A percentile compares a stretch with the other conserved stretches of the same genome.
These are phyloP conservation scores for Hypoxylon cercidicola DNA, from an alignment of 495 filamentous ascomycete species.

Conservation along the genomic window DNA sequence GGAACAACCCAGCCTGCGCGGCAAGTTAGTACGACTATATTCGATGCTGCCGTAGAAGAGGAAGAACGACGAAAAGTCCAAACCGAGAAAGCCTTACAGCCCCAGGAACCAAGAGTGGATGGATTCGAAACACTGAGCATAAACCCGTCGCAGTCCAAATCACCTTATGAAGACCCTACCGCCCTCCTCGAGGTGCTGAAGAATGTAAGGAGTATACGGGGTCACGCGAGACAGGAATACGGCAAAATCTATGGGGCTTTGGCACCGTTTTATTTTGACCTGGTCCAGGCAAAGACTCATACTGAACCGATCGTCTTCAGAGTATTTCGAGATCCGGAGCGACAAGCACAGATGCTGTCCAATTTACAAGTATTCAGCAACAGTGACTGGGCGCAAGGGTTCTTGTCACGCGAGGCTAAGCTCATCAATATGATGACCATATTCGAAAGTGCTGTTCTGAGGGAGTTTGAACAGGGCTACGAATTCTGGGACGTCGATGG, in stretches of 20 bases:
- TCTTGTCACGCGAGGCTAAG: constrained; percentile 72
- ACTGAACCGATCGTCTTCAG: constrained; percentile 85
- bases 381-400: constrained; percentile 82
- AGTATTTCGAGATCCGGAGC: constrained; percentile 84
- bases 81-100: constrained; percentile 24
- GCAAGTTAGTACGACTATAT: constrained; percentile 65
- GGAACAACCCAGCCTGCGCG: constrained; percentile 28
- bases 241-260: constrained; percentile 89
- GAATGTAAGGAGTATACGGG: constrained; percentile 79
- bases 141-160: constrained; percentile 46
- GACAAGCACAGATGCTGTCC: constrained; percentile 87
- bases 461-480: constrained; percentile 92
- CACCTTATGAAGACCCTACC: constrained; percentile 62
- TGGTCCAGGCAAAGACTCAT: constrained; percentile 75
- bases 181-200: constrained; percentile 73
- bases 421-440: constrained; percentile 78
- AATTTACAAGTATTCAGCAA: constrained; percentile 81
- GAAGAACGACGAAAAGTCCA: constrained; percentile 59
- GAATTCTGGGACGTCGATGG: constrained; percentile 91
- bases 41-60: constrained; percentile 73
- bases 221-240: constrained; percentile 88
- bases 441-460: constrained; percentile 89
- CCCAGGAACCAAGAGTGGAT: constrained; percentile 43
- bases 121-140: constrained; percentile 55
- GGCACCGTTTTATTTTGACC: constrained; percentile 87